Conservation (phyloP, 768 basidiomycete species). For the Amanita subjunquillea region DNA sequence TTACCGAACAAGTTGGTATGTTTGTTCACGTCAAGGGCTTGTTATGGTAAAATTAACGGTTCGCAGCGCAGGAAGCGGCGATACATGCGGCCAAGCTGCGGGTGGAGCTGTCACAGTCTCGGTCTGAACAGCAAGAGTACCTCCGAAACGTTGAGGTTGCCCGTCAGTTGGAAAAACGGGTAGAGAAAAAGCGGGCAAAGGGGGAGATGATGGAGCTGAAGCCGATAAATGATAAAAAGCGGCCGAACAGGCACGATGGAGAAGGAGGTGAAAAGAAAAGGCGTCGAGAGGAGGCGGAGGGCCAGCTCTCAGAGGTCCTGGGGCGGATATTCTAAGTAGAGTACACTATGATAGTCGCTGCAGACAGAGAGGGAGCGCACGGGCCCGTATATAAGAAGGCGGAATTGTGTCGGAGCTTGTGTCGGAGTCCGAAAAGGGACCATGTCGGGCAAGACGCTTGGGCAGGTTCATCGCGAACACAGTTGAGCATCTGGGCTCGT, state of each 20-base stretch:
- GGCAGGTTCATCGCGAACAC: slow-evolving; percentile 54
- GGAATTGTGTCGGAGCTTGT: slow-evolving; percentile 30
- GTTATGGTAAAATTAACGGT: background rate
- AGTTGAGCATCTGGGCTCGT: slow-evolving; percentile 34
- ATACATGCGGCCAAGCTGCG: slow-evolving; percentile 84
- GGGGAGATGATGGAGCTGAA: slow-evolving; percentile 40
- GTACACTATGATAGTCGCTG: background rate
- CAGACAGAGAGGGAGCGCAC: slow-evolving; percentile 15
- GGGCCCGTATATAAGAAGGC: slow-evolving; percentile 16
- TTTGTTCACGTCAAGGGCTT: slow-evolving; percentile 8
- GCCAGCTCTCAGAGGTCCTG: slow-evolving; percentile 31
- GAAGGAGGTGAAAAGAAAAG: slow-evolving; percentile 15
- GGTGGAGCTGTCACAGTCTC: slow-evolving; percentile 81
- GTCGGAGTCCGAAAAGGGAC: slow-evolving; percentile 32
- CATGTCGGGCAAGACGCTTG: slow-evolving; percentile 13
- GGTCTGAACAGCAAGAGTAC: slow-evolving; percentile 85
- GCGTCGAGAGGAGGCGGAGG: slow-evolving; percentile 6
- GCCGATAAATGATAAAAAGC: slow-evolving; percentile 22
- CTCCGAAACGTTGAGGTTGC: slow-evolving; percentile 91
- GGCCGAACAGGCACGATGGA: slow-evolving; percentile 10
- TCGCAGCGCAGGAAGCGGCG: slow-evolving; percentile 84
- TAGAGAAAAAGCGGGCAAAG: slow-evolving; percentile 49
- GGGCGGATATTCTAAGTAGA: slow-evolving; percentile 38
- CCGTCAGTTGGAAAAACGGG: slow-evolving; percentile 74
- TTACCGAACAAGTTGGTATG: slow-evolving; percentile 96